Evolutionary conservation across 2,329 filamentous ascomycete genomes (phyloP).

Genomic region (Rutstroemia sp.): DNA sequence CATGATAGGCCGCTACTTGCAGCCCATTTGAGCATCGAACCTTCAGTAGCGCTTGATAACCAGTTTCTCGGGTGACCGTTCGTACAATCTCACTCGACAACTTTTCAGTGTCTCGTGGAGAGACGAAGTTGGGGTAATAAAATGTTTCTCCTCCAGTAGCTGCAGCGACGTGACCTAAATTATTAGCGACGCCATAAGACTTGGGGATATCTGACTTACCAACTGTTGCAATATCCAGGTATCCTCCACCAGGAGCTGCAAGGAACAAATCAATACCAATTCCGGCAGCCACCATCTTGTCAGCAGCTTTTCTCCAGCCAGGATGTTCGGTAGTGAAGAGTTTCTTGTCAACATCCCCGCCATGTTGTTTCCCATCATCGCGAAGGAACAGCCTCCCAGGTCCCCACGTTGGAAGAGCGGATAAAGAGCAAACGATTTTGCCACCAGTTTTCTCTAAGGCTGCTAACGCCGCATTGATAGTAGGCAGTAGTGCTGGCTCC

Average conservation of each 20-base stretch:
- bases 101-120: slow-evolving; percentile 76
- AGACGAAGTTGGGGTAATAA: slow-evolving; percentile 95
- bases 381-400: slow-evolving; percentile 78
- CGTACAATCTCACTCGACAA: slow-evolving; percentile 80
- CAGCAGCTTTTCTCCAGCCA: slow-evolving; percentile 76
- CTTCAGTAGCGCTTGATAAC: slow-evolving; percentile 96
- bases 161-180: slow-evolving; percentile 68
- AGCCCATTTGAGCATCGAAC: slow-evolving; percentile 95
- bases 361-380: slow-evolving; percentile 79
- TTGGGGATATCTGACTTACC: slow-evolving; percentile 41
- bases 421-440: slow-evolving; percentile 82
- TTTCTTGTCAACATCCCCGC: slow-evolving; percentile 86
- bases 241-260: slow-evolving; percentile 81
- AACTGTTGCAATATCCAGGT: slow-evolving; percentile 88
- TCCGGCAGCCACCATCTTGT: slow-evolving; percentile 80
- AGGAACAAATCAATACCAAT: slow-evolving; percentile 93
- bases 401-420: slow-evolving; percentile 85
- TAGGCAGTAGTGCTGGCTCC: slow-evolving; percentile 79
- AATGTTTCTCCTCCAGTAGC: slow-evolving; percentile 92
- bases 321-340: slow-evolving; percentile 86
- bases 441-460: slow-evolving; percentile 82
- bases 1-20: slow-evolving; percentile 89
- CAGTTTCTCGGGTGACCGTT: slow-evolving; percentile 80
- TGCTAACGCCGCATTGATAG: slow-evolving; percentile 75
- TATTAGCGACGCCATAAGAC: slow-evolving; percentile 10